Percentiles rank a stretch among this genome's conserved stretches.
These are phyloP conservation scores for Nissolia schottii DNA, from an alignment of 306 rosid genomes.

Conservation along the genomic window DNA sequence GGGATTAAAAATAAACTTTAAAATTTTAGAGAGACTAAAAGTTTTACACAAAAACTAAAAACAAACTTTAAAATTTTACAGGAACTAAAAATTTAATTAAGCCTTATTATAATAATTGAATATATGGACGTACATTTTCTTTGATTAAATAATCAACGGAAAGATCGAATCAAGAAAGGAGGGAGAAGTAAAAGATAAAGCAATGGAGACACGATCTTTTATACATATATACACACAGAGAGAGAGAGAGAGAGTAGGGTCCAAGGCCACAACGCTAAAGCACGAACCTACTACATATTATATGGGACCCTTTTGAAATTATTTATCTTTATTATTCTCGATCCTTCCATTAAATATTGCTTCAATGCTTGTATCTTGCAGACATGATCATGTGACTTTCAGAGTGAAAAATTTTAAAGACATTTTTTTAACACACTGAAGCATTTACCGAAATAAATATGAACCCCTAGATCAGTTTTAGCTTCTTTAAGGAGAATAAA, in stretches of 20 bases:
- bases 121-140: too few species aligned
- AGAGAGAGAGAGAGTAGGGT: constrained; percentile 19
- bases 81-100: too few species aligned
- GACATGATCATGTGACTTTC: background rate
- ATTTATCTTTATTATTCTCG: background rate
- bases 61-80: too few species aligned
- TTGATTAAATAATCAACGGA: background rate
- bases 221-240: too few species aligned
- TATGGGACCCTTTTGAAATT: constrained; percentile 13
- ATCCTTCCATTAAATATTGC: background rate
- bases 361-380: background rate
- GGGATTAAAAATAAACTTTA: too few species aligned
- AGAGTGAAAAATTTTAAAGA: background rate
- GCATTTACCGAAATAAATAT: background rate
- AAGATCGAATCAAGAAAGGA: background rate
- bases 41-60: too few species aligned
- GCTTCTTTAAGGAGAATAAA: background rate
- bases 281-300: background rate
- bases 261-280: background rate
- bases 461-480: background rate
- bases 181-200: background rate
- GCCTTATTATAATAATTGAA: too few species aligned
- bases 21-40: too few species aligned
- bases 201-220: background rate
- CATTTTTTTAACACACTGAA: background rate